A percentile compares a stretch with the other conserved stretches of the same genome.
phyloP scores from a whole-genome alignment of 208 protist genomes.

The Borovskyia barvae region DNA sequence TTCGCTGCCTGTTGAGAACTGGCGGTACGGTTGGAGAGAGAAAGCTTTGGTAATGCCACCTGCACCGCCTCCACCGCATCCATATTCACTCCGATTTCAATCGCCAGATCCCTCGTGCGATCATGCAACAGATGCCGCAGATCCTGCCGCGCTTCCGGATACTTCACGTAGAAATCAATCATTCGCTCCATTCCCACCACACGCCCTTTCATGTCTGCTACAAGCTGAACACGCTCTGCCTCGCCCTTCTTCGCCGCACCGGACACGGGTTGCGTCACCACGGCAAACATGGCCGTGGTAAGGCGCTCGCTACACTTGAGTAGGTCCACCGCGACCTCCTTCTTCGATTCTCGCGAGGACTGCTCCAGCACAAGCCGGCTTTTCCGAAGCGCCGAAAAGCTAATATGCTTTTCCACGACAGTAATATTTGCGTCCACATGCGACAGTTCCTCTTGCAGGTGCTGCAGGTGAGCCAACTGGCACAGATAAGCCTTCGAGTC shows the following conservation, averaged over 20 bases:
- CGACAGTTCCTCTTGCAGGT: slow-evolving; percentile 70
- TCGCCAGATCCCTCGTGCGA: slow-evolving; percentile 27
- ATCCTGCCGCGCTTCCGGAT: slow-evolving; percentile 24
- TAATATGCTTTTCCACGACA: slow-evolving; percentile 74
- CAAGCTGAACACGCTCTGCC: slow-evolving; percentile 22
- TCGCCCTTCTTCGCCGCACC: slow-evolving; percentile 45
- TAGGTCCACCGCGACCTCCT: slow-evolving; percentile 75
- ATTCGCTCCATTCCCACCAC: slow-evolving; percentile 17
- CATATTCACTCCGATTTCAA: slow-evolving; percentile 24
- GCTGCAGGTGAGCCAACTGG: slow-evolving; percentile 72
- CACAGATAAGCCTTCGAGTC: slow-evolving; percentile 59
- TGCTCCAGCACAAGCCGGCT: slow-evolving; percentile 73
- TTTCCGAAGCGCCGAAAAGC: slow-evolving; percentile 61
- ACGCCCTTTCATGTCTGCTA: slow-evolving; percentile 32
- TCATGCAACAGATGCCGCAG: slow-evolving; percentile 25
- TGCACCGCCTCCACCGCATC: slow-evolving; percentile 11
- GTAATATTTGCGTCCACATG: slow-evolving; percentile 81
- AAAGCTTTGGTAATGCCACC: too few species aligned
- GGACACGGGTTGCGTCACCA: slow-evolving; percentile 47
- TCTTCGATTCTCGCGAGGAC: slow-evolving; percentile 80
- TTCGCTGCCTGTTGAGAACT: too few species aligned
- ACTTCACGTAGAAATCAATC: slow-evolving; percentile 28
- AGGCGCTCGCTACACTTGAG: slow-evolving; percentile 57
- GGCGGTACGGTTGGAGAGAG: background rate
- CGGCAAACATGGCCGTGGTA: slow-evolving; percentile 46